Conservation (phyloP, 2,329 filamentous ascomycete species). For the Aspergillus sp. region DNA sequence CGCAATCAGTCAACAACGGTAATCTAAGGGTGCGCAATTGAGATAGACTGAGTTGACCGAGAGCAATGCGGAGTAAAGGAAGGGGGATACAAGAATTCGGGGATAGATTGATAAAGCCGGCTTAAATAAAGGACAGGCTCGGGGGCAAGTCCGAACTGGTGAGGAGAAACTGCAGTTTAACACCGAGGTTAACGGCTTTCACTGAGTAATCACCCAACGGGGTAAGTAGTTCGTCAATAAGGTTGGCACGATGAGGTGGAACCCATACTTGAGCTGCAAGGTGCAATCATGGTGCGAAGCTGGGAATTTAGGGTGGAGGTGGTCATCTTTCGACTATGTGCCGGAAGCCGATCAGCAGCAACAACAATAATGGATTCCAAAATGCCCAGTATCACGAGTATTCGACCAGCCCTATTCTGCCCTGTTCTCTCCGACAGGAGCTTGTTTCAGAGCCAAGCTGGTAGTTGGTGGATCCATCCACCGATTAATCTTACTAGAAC, state of each 20-base stretch:
- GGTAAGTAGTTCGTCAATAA: not conserved
- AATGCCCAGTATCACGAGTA: not conserved
- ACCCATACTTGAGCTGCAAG: not conserved
- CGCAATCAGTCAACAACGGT: not conserved
- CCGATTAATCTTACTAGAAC: too few species aligned
- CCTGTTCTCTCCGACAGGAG: not conserved
- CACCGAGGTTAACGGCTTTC: slow-evolving; percentile 2
- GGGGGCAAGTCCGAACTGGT: slow-evolving; percentile 4
- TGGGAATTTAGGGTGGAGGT: not conserved
- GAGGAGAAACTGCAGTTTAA: not conserved
- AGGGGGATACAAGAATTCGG: too few species aligned
- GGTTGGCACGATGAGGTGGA: too few species aligned
- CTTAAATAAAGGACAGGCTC: not conserved
- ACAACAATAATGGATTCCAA: not conserved
- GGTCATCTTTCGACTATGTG: not conserved
- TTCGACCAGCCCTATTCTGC: not conserved
- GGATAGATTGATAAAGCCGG: not conserved
- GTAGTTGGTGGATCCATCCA: not conserved
- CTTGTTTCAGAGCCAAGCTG: not conserved
- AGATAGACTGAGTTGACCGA: not conserved
- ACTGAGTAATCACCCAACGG: not conserved
- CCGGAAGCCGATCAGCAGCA: not conserved
- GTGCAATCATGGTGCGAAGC: not conserved
- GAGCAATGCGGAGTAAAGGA: not conserved
- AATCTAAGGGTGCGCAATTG: not conserved